These are phyloP conservation scores for Aspergillus carlsbadensis DNA, from an alignment of 495 filamentous ascomycete genomes.

Conservation along the genomic window DNA sequence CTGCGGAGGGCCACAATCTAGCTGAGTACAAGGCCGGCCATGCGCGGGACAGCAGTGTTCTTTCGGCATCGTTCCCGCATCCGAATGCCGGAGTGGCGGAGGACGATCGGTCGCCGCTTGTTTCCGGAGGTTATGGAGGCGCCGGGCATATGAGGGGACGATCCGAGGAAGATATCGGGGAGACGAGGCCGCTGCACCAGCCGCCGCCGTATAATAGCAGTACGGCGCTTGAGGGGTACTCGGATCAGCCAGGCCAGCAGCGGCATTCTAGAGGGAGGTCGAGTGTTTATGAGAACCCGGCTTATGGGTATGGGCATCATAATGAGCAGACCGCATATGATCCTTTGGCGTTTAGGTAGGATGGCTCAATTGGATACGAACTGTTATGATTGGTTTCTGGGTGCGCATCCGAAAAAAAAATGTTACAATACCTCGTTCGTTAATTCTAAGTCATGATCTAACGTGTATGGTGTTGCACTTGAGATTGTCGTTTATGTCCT, in stretches of 20 bases:
- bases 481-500: background rate
- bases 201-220: slow-evolving; percentile 16
- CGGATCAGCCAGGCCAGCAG: slow-evolving; percentile 22
- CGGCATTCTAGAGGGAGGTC: slow-evolving; percentile 17
- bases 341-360: slow-evolving; percentile 33
- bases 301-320: slow-evolving; percentile 25
- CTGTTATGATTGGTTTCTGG: slow-evolving; percentile 12
- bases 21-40: slow-evolving; percentile 35
- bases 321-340: slow-evolving; percentile 36
- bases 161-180: slow-evolving; percentile 3
- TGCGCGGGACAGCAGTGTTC: slow-evolving; percentile 24
- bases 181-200: slow-evolving; percentile 1
- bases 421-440: background rate
- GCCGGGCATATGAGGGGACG: background rate
- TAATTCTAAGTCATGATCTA: slow-evolving; percentile 9
- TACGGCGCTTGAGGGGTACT: slow-evolving; percentile 26
- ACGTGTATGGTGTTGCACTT: slow-evolving; percentile 17
- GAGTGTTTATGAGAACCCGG: slow-evolving; percentile 23
- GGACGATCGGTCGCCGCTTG: slow-evolving; percentile 9
- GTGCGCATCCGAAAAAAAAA: background rate
- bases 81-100: background rate
- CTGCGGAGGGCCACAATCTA: slow-evolving; percentile 7
- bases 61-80: slow-evolving; percentile 19
- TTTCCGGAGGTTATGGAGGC: slow-evolving; percentile 7
- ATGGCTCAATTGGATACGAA: background rate